Evolutionary conservation across 345 rosid species (phyloP).

Genomic region (Acer campestre): DNA sequence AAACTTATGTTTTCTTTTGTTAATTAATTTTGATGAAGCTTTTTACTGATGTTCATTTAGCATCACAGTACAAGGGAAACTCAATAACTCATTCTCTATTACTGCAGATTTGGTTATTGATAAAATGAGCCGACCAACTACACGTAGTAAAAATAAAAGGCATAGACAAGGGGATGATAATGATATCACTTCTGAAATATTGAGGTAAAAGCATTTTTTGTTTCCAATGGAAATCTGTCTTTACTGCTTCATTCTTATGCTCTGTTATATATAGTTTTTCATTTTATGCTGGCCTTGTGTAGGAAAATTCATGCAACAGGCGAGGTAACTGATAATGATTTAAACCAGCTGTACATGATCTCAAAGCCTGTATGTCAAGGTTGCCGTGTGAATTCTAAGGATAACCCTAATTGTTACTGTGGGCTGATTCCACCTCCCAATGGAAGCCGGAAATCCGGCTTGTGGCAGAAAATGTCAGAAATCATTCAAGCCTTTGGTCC

Average conservation of each 20-base stretch:
- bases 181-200: conserved; percentile 53
- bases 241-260: conserved; percentile 1
- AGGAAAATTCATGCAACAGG: conserved; percentile 79
- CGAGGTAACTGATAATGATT: conserved; percentile 58
- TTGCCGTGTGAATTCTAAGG: conserved; percentile 87
- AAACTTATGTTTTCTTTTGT: no score
- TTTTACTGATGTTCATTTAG: not conserved
- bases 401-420: conserved; percentile 95
- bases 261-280: conserved; percentile 2
- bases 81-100: not conserved
- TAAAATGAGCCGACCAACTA: conserved; percentile 73
- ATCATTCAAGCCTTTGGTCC: conserved; percentile 66
- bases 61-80: not conserved
- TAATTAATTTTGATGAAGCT: no score
- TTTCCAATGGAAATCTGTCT: conserved; percentile 11
- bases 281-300: conserved; percentile 16
- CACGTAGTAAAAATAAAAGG: conserved; percentile 74
- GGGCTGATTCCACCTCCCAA: conserved; percentile 76
- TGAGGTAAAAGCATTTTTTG: conserved; percentile 38
- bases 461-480: conserved; percentile 92
- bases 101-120: conserved; percentile 34
- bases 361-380: conserved; percentile 88
- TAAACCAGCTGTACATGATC: conserved; percentile 71
- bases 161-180: conserved; percentile 45
- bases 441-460: conserved; percentile 86